Percentiles rank a stretch among this genome's conserved stretches.
Conservation (phyloP, 768 basidiomycete species). For the Leccinum boreale region DNA sequence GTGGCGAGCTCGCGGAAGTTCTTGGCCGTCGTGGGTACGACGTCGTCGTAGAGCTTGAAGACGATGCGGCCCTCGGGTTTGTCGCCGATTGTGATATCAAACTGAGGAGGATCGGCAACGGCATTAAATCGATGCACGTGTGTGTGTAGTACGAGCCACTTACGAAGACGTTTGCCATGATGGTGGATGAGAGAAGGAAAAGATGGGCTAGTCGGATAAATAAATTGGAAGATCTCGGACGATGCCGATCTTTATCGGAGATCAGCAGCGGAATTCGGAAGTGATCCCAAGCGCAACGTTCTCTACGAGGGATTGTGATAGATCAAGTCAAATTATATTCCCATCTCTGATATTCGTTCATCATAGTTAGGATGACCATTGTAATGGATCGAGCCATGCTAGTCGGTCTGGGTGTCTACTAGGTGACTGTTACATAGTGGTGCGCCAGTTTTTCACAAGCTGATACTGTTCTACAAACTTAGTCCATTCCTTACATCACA, state of each 20-base stretch:
- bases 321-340: no score
- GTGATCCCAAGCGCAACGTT: neutral
- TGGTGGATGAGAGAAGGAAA: neutral
- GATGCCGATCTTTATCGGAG: conserved; percentile 9
- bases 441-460: neutral
- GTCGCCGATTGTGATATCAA: conserved; percentile 57
- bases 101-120: conserved; percentile 37
- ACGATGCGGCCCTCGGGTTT: conserved; percentile 52
- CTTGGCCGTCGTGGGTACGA: conserved; percentile 66
- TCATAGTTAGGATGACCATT: neutral
- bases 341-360: neutral
- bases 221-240: neutral
- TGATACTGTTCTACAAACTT: neutral
- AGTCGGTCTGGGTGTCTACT: neutral
- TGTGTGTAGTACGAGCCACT: neutral
- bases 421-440: neutral
- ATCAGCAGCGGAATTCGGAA: conserved; percentile 2
- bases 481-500: neutral
- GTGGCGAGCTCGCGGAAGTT: conserved; percentile 93
- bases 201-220: neutral
- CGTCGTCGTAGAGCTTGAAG: conserved; percentile 84
- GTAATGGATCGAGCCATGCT: neutral
- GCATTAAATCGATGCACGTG: neutral
- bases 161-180: conserved; percentile 13
- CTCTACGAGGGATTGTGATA: no score